A percentile compares a stretch with the other conserved stretches of the same genome.
These are phyloP conservation scores for Carex kokanica DNA, from an alignment of 176 grass and related monocot species.

Conservation along the genomic window DNA sequence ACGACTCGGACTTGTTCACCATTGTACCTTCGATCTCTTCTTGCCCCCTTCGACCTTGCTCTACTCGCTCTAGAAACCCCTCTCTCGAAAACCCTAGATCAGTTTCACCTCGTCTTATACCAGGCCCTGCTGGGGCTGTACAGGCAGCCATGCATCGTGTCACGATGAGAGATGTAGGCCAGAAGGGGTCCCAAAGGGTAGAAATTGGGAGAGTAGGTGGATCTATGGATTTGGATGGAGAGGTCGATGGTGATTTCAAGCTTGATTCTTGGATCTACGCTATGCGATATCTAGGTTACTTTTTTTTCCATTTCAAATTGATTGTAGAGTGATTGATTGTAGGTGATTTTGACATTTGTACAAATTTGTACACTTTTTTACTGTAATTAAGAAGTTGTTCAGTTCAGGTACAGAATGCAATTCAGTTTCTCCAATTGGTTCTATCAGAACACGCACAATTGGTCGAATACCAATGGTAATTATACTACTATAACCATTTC, in stretches of 20 bases:
- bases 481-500: neutral
- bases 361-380: neutral
- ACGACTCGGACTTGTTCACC: conserved; percentile 49
- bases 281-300: conserved; percentile 49
- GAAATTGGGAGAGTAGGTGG: neutral
- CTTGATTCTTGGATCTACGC: conserved; percentile 61
- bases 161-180: neutral
- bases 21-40: neutral
- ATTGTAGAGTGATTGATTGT: conserved; percentile 21
- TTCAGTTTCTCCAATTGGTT: conserved; percentile 24
- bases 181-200: neutral
- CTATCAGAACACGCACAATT: conserved; percentile 21
- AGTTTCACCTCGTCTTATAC: conserved; percentile 20
- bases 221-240: neutral
- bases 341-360: neutral
- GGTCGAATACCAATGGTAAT: conserved; percentile 44
- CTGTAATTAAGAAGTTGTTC: neutral
- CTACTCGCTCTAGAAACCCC: neutral
- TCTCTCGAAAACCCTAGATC: neutral
- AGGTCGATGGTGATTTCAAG: conserved; percentile 50
- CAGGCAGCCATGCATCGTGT: conserved; percentile 28
- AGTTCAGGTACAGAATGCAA: conserved; percentile 17
- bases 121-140: conserved; percentile 35
- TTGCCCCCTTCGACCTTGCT: neutral
- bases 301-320: neutral